These are phyloP conservation scores for Colletotrichum sp. DNA, from an alignment of 2,329 filamentous ascomycete genomes.

Conservation along the genomic window DNA sequence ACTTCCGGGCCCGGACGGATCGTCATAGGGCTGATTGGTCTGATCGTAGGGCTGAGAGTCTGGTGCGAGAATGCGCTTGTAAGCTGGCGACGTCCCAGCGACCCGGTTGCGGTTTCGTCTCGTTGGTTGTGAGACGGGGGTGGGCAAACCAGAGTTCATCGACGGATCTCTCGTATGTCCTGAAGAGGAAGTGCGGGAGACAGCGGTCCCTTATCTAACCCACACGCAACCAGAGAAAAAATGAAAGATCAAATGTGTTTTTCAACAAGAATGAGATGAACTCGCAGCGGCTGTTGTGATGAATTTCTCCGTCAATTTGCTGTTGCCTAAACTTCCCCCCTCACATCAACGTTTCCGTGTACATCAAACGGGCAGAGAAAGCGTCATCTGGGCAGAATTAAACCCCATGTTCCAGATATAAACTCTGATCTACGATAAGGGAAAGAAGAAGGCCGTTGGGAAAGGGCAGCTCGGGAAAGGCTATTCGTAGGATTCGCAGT, in stretches of 20 bases:
- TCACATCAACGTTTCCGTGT: not conserved
- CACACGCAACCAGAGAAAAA: not conserved
- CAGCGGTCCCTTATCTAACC: not conserved
- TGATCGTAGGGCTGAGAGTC: not conserved
- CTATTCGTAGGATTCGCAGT: not conserved
- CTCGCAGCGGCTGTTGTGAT: not conserved
- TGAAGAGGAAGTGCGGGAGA: not conserved
- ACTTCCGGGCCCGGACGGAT: not conserved
- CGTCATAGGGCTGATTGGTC: not conserved
- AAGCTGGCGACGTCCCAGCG: not conserved
- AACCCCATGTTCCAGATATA: not conserved
- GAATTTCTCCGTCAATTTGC: not conserved
- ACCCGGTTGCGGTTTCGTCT: not conserved
- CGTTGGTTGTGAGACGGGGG: not conserved
- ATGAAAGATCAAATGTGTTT: not conserved
- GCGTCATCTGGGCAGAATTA: not conserved
- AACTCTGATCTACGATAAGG: not conserved
- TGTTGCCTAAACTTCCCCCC: not conserved
- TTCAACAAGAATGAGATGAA: not conserved
- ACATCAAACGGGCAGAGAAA: not conserved
- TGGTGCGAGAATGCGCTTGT: not conserved
- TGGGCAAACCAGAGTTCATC: not conserved
- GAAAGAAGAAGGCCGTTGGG: not conserved
- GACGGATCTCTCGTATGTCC: not conserved
- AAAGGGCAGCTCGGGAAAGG: not conserved